Conservation (phyloP, 768 basidiomycete genomes). For the Lactarius hengduanensis region DNA sequence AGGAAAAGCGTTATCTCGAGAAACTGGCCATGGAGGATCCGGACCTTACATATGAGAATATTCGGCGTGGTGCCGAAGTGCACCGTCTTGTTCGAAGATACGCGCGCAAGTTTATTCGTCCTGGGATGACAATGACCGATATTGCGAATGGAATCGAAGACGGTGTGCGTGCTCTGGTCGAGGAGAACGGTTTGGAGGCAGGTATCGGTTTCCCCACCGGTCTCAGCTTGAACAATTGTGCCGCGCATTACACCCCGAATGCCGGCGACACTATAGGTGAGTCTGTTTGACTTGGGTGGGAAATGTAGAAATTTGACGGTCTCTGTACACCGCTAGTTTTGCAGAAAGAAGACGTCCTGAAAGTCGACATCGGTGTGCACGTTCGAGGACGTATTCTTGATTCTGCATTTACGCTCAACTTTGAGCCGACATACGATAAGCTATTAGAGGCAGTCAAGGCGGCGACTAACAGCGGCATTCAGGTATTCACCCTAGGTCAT, state of each 20-base stretch:
- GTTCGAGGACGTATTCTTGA: constrained; percentile 94
- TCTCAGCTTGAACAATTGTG: constrained; percentile 88
- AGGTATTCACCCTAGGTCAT: constrained; percentile 43
- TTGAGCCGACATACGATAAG: constrained; percentile 86
- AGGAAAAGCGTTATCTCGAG: constrained; percentile 87
- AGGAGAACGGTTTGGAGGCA: constrained; percentile 80
- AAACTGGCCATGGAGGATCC: constrained; percentile 75
- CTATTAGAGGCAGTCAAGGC: constrained; percentile 90
- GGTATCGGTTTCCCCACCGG: constrained; percentile 98
- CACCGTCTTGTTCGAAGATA: constrained; percentile 88
- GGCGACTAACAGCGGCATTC: constrained; percentile 89
- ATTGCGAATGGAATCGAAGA: constrained; percentile 94
- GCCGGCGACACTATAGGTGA: constrained; percentile 81
- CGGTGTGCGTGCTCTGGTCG: constrained; percentile 85
- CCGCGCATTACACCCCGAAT: constrained; percentile 96
- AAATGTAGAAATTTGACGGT: constrained; percentile 5
- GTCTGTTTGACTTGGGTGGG: constrained; percentile 31
- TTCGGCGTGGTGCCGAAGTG: constrained; percentile 92
- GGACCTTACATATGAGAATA: constrained; percentile 80
- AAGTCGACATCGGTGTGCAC: constrained; percentile 97
- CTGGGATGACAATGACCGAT: constrained; percentile 92
- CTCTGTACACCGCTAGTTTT: constrained; percentile 52
- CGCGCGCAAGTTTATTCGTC: constrained; percentile 79
- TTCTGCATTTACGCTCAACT: constrained; percentile 92
- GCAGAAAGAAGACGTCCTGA: constrained; percentile 81